Evolutionary conservation across 164 flowering plant genomes (phyloP).

Genomic region (Vitis riparia): DNA sequence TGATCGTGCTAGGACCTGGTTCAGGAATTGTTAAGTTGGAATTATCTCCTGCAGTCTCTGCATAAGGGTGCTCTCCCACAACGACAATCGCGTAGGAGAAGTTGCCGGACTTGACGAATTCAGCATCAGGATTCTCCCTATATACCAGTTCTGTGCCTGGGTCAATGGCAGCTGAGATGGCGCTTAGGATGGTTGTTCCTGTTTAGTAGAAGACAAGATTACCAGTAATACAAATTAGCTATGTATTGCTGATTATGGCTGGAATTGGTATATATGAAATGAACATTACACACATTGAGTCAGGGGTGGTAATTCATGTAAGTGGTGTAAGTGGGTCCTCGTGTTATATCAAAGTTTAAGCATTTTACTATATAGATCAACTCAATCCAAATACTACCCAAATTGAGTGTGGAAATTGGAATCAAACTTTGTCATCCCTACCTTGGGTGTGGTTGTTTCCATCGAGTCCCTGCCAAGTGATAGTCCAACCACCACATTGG

Average conservation of each 20-base stretch:
- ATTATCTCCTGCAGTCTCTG: conserved; percentile 14
- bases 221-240: neutral
- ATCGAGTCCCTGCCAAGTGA: conserved; percentile 24
- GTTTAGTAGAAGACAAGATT: neutral
- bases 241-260: too few species aligned
- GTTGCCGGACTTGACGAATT: neutral
- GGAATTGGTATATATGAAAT: too few species aligned
- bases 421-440: neutral
- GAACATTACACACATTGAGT: too few species aligned
- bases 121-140: conserved; percentile 6
- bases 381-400: neutral
- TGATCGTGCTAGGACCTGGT: conserved; percentile 9
- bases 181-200: conserved; percentile 28
- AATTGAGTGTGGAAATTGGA: neutral
- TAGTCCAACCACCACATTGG: conserved; percentile 32
- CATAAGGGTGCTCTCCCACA: conserved; percentile 18
- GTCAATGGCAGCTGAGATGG: conserved; percentile 14
- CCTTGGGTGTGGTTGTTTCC: conserved; percentile 18
- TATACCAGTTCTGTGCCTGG: conserved; percentile 10
- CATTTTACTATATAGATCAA: too few species aligned
- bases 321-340: too few species aligned
- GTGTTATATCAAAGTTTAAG: too few species aligned
- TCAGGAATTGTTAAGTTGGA: conserved; percentile 6
- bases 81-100: conserved; percentile 19
- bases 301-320: too few species aligned